These are phyloP conservation scores for Ramicandelaber brevisporus DNA, from an alignment of 192 early-diverging fungal species.

Conservation along the genomic window DNA sequence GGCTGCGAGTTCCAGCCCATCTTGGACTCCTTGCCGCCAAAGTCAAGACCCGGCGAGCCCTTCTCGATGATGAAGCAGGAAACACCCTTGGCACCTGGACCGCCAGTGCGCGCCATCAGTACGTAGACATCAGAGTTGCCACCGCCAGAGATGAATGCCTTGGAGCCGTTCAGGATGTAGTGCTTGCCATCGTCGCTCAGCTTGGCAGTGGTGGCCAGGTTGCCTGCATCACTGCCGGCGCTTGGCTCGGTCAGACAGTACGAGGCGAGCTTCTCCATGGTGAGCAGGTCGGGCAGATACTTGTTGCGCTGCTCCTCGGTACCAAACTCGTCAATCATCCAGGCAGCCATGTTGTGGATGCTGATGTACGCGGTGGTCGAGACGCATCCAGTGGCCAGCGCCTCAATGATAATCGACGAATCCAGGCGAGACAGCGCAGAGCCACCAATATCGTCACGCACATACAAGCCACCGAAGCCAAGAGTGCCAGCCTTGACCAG, in stretches of 20 bases:
- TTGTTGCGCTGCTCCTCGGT: constrained; percentile 18
- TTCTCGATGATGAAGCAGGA: constrained; percentile 27
- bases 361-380: constrained; percentile 24
- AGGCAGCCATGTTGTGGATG: constrained; percentile 31
- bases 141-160: constrained; percentile 17
- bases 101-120: constrained; percentile 30
- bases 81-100: constrained; percentile 21
- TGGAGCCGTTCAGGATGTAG: constrained; percentile 15
- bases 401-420: constrained; percentile 25
- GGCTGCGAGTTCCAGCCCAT: constrained; percentile 33
- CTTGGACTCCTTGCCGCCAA: constrained; percentile 34
- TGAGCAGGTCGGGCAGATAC: constrained; percentile 9
- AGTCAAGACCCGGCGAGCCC: constrained; percentile 21
- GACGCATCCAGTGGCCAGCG: constrained; percentile 20
- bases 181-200: constrained; percentile 10
- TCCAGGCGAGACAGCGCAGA: constrained; percentile 19
- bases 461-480: constrained; percentile 22
- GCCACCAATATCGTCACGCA: constrained; percentile 20
- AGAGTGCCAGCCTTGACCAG: constrained; percentile 23
- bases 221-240: constrained; percentile 34
- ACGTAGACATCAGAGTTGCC: constrained; percentile 25
- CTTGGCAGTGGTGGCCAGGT: constrained; percentile 24
- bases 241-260: constrained; percentile 19
- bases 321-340: constrained; percentile 26
- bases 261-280: constrained; percentile 12